Evolutionary conservation across 176 grass and related monocot genomes (phyloP), one percentile per base, ranked within the genome.

Genomic region (Cocos nucifera): DNA sequence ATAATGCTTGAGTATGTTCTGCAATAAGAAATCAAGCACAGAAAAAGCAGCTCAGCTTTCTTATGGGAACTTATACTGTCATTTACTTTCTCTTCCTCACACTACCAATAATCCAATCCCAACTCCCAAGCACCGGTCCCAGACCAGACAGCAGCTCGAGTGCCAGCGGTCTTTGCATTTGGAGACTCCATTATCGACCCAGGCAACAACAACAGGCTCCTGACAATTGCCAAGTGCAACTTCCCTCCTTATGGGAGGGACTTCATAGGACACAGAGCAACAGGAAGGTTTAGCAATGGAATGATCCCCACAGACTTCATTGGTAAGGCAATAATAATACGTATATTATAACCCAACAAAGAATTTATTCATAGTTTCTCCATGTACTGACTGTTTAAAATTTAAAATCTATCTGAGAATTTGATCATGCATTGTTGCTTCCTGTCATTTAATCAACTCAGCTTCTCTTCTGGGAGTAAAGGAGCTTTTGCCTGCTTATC

Each of bases 131-230:
- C 32, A 35, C 32, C 2, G 5, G 32, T 9, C 32, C 7, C 32
- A 9, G 32, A 35, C 32, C 32, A 9, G 32, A 35, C 32, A 35
- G 32, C 32, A 35, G 5, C 7, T 35, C 32, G 1, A 57, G 74
- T 82, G 58, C 78, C 83, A 48, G 83, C 64, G 51, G 17, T 86
- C 57, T 32, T 82, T 50, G 83, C 65, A 69, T 86, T 86, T 54
- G 83, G 83, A 50, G 78, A 86, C 83, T 86, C 83, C 24, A 75
- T 86, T 55, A 69, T 82, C 24, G 78, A 86, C 66, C 72, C 83
- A 16, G 83, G 83, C 54, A 86, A 86, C 70, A 86, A 86, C 78
- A 82, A 86, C 59, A 69, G 17, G 17, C 4, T 82, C 17, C 49
- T 55, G 19, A 82, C 83, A 53, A 30, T 78, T 61, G 69, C 59